These are phyloP conservation scores for Cladosporium sp. DNA, from an alignment of 2,329 filamentous ascomycete species.

Conservation along the genomic window DNA sequence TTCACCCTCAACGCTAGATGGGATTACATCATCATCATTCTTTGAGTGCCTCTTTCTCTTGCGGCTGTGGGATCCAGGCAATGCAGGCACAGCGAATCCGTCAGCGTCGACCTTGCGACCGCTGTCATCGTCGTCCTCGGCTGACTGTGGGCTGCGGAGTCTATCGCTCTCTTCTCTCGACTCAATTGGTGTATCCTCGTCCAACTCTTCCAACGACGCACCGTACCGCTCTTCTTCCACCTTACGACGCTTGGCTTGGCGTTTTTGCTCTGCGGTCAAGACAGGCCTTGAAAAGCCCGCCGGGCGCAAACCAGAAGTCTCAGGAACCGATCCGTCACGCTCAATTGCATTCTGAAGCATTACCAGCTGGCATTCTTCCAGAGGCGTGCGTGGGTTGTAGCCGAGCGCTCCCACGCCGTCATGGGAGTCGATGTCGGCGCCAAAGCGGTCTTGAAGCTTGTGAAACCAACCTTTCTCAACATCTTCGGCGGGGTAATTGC, in stretches of 20 bases:
- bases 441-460: conserved; percentile 8
- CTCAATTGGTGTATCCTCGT: conserved; percentile 5
- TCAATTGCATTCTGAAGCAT: conserved; percentile 12
- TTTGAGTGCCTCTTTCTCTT: not conserved
- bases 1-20: conserved; percentile 8
- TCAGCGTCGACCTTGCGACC: conserved; percentile 3
- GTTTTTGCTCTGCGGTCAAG: conserved; percentile 5
- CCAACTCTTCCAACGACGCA: conserved; percentile 3
- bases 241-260: conserved; percentile 11
- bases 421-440: conserved; percentile 10
- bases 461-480: conserved; percentile 12
- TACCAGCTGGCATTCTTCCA: conserved; percentile 5
- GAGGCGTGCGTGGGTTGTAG: conserved; percentile 1
- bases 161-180: conserved; percentile 5
- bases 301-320: conserved; percentile 9
- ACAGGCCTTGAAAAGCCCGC: conserved; percentile 1
- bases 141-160: not conserved
- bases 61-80: not conserved
- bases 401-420: conserved; percentile 12
- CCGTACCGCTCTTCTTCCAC: conserved; percentile 11
- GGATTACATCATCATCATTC: not conserved
- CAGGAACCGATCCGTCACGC: conserved; percentile 11
- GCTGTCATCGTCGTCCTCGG: not conserved
- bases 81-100: conserved; percentile 9
- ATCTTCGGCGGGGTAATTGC: conserved; percentile 5